Evolutionary conservation across 164 flowering plant species (phyloP).

Genomic region (Buxus sempervirens): DNA sequence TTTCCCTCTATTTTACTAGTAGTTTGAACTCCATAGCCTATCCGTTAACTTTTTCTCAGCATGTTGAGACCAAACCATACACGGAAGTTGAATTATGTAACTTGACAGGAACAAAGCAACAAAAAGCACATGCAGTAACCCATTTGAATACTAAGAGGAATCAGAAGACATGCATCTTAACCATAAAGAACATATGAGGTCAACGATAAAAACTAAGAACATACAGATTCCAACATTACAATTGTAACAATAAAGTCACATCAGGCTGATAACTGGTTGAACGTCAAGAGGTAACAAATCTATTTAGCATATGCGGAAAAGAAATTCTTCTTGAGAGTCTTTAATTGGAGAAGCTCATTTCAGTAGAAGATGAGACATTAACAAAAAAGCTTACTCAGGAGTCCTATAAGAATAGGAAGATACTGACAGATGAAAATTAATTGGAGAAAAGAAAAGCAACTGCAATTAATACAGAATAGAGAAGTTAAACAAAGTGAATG

Average conservation of each 20-base stretch:
- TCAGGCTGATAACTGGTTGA: neutral
- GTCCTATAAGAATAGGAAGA: too few species aligned
- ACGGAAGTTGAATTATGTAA: neutral
- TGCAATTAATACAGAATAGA: too few species aligned
- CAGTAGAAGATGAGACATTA: neutral
- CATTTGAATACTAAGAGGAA: neutral
- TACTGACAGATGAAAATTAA: too few species aligned
- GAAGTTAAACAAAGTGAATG: too few species aligned
- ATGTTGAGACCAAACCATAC: neutral
- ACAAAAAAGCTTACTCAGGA: neutral
- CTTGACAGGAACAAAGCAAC: neutral
- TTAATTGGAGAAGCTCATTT: neutral
- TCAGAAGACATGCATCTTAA: neutral
- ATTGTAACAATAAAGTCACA: neutral
- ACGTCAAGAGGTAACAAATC: neutral
- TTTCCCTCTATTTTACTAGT: neutral
- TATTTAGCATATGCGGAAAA: too few species aligned
- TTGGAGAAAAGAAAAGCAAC: too few species aligned
- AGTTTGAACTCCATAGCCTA: neutral
- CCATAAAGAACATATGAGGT: neutral
- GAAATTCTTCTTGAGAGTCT: too few species aligned
- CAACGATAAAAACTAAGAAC: neutral
- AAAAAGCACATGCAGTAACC: neutral
- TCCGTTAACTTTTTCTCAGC: too few species aligned
- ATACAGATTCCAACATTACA: too few species aligned